A percentile compares a stretch with the other conserved stretches of the same genome.
Conservation (phyloP, 1,284 basidiomycete genomes). For the Cutaneotrichosporon mucoides region DNA sequence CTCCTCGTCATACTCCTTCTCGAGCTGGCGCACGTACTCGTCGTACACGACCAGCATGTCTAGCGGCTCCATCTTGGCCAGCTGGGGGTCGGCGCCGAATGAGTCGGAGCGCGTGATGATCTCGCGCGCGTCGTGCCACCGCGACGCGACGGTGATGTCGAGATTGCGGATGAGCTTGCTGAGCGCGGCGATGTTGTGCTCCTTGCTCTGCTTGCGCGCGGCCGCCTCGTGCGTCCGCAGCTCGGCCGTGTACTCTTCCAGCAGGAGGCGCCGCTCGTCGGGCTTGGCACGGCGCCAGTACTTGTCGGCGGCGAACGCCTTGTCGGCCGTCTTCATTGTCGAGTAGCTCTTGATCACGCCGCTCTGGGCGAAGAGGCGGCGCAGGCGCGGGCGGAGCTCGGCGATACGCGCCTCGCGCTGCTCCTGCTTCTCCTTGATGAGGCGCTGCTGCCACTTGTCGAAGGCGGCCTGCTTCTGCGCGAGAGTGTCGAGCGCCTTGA, state of each 20-base stretch:
- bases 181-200: constrained; percentile 71
- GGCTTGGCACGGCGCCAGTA: constrained; percentile 83
- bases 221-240: constrained; percentile 81
- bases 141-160: constrained; percentile 78
- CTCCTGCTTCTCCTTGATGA: constrained; percentile 66
- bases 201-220: constrained; percentile 58
- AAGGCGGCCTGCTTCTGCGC: constrained; percentile 91
- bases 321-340: constrained; percentile 79
- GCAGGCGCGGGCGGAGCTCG: constrained; percentile 73
- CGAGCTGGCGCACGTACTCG: constrained; percentile 78
- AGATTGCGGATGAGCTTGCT: constrained; percentile 73
- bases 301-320: constrained; percentile 72
- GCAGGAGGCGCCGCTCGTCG: constrained; percentile 74
- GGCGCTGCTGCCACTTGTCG: constrained; percentile 57
- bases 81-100: constrained; percentile 67
- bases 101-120: constrained; percentile 69
- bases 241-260: constrained; percentile 82
- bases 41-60: constrained; percentile 89
- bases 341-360: constrained; percentile 82
- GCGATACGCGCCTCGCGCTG: constrained; percentile 73
- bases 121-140: constrained; percentile 77
- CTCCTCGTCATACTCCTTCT: constrained; percentile 82
- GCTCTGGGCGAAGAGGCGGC: constrained; percentile 69
- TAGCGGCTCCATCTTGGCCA: constrained; percentile 75
- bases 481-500: constrained; percentile 87